Percentiles rank a stretch among this genome's conserved stretches.
phyloP scores from a whole-genome alignment of 345 rosid genomes.

The Populus deltoides region DNA sequence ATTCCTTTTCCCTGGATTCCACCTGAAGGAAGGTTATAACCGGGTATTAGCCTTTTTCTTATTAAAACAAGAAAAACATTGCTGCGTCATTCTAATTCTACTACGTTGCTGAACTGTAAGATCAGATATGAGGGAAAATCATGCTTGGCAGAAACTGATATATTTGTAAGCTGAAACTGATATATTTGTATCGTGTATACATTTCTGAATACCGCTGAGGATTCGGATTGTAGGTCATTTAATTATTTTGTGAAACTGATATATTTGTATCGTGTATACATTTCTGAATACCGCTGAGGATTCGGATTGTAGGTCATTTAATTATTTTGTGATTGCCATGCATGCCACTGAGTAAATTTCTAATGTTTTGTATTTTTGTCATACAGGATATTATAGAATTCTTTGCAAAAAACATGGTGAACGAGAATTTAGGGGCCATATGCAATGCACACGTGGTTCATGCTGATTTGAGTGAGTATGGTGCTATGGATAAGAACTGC shows the following conservation, averaged over 20 bases:
- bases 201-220: not conserved
- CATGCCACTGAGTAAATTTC: not conserved
- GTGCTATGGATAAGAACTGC: constrained; percentile 75
- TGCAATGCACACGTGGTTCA: constrained; percentile 89
- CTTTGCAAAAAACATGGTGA: constrained; percentile 63
- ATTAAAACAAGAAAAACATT: too few species aligned
- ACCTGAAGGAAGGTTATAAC: not conserved
- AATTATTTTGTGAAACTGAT: not conserved
- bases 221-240: not conserved
- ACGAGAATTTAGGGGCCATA: constrained; percentile 68
- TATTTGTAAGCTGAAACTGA: too few species aligned
- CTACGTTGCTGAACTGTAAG: not conserved
- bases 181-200: not conserved
- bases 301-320: not conserved
- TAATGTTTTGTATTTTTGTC: not conserved
- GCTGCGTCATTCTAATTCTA: too few species aligned
- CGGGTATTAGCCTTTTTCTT: not conserved
- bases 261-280: not conserved
- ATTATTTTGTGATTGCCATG: not conserved
- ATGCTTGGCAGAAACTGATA: not conserved
- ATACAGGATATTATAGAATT: constrained; percentile 74
- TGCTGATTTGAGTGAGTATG: constrained; percentile 66
- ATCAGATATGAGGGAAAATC: not conserved
- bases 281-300: not conserved
- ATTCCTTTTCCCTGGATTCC: not conserved